Conservation (phyloP, 23 red algal species). For the Gracilaria domingensis region DNA sequence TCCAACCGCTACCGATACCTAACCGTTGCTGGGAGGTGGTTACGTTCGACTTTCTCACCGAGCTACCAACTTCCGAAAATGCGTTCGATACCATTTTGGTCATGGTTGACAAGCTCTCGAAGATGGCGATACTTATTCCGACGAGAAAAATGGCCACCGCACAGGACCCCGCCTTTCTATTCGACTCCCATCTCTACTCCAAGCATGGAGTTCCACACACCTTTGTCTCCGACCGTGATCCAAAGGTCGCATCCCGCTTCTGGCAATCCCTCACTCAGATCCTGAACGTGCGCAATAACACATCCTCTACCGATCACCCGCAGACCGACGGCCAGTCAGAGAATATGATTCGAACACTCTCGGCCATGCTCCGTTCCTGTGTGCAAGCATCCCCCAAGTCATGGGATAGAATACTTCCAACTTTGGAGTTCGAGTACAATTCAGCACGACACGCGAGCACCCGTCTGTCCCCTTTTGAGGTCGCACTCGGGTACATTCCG, state of each 20-base stretch:
- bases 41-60: constrained; percentile 47
- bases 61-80: not conserved
- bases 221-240: not conserved
- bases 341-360: not conserved
- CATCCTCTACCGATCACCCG: not conserved
- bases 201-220: not conserved
- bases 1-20: constrained; percentile 11
- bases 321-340: not conserved
- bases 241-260: not conserved
- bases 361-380: too few species aligned
- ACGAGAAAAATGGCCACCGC: constrained; percentile 1
- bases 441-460: too few species aligned
- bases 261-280: not conserved
- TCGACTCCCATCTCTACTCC: constrained; percentile 5
- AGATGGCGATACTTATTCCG: not conserved
- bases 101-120: constrained; percentile 33
- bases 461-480: too few species aligned
- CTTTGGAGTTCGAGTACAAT: too few species aligned
- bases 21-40: constrained; percentile 30
- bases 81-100: not conserved
- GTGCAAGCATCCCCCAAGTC: too few species aligned
- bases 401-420: too few species aligned
- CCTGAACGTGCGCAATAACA: not conserved
- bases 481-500: too few species aligned
- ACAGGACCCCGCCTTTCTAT: not conserved